Conservation (phyloP, 2,329 filamentous ascomycete genomes). For the Penicillium italicum region DNA sequence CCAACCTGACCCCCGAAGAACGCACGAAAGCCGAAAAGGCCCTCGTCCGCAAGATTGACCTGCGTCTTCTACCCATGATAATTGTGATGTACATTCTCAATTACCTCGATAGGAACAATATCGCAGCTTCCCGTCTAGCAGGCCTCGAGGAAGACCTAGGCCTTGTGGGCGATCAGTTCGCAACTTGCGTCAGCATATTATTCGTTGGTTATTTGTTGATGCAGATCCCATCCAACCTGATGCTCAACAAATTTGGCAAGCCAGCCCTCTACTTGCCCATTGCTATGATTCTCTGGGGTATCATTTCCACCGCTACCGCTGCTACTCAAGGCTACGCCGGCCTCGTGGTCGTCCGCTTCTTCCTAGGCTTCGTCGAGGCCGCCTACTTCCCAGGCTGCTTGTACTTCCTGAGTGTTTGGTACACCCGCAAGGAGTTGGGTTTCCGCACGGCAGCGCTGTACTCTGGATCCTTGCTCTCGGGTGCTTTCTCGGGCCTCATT, state of each 20-base stretch:
- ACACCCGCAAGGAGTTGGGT: constrained; percentile 27
- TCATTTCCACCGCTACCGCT: constrained; percentile 51
- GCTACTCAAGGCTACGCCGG: constrained; percentile 48
- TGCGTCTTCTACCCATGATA: constrained; percentile 64
- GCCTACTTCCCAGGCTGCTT: constrained; percentile 41
- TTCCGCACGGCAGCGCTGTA: constrained; percentile 49
- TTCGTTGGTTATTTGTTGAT: constrained; percentile 61
- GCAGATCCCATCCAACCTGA: constrained; percentile 53
- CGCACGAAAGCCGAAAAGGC: constrained; percentile 54
- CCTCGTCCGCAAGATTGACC: constrained; percentile 67
- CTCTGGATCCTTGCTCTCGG: constrained; percentile 65
- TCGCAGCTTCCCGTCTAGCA: constrained; percentile 38
- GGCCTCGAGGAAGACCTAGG: constrained; percentile 31
- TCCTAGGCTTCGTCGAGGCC: constrained; percentile 43
- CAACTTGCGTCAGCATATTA: constrained; percentile 41
- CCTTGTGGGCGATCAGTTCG: constrained; percentile 17
- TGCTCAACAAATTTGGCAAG: constrained; percentile 50
- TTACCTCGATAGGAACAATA: constrained; percentile 62
- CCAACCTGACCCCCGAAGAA: constrained; percentile 50
- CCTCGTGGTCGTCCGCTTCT: constrained; percentile 45
- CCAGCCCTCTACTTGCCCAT: constrained; percentile 51
- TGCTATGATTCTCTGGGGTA: constrained; percentile 59
- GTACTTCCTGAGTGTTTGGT: constrained; percentile 32
- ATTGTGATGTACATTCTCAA: constrained; percentile 76
- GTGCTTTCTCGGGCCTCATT: constrained; percentile 67